Percentiles rank a stretch among this genome's conserved stretches.
phyloP scores from a whole-genome alignment of 495 filamentous ascomycete species.

The Friedmanniomyces endolithicus region DNA sequence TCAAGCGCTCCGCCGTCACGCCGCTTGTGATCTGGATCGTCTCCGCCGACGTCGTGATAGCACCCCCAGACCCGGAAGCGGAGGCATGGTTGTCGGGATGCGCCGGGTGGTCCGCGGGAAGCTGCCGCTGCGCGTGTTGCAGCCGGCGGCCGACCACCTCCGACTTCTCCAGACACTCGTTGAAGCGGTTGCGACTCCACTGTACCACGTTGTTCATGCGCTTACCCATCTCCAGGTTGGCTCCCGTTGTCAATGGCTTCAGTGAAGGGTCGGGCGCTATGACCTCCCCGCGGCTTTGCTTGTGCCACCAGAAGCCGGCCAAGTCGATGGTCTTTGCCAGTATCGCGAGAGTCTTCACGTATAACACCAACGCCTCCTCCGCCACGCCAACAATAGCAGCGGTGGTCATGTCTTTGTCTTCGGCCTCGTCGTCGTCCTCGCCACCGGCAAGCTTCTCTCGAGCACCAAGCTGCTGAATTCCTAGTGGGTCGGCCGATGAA shows the following conservation, averaged over 20 bases:
- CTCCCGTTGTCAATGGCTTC: slow-evolving; percentile 26
- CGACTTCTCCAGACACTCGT: slow-evolving; percentile 90
- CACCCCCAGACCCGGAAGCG: slow-evolving; percentile 33
- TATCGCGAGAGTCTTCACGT: slow-evolving; percentile 82
- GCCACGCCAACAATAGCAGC: slow-evolving; percentile 78
- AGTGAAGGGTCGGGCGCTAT: slow-evolving; percentile 25
- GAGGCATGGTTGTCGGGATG: slow-evolving; percentile 66
- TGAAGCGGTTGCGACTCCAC: slow-evolving; percentile 88
- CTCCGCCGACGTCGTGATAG: slow-evolving; percentile 45
- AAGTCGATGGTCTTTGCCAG: slow-evolving; percentile 95
- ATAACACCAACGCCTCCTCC: slow-evolving; percentile 90
- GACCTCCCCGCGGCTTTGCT: slow-evolving; percentile 51
- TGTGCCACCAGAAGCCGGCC: slow-evolving; percentile 79
- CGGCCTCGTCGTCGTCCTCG: slow-evolving; percentile 25
- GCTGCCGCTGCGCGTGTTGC: slow-evolving; percentile 68
- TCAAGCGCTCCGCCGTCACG: slow-evolving; percentile 86
- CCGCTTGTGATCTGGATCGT: slow-evolving; percentile 57
- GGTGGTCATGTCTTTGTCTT: slow-evolving; percentile 61
- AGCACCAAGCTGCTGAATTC: slow-evolving; percentile 43
- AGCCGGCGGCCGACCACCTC: slow-evolving; percentile 81
- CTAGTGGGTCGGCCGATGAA: slow-evolving; percentile 56
- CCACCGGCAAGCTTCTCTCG: slow-evolving; percentile 30
- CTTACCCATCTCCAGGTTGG: slow-evolving; percentile 20
- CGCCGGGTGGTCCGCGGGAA: slow-evolving; percentile 73
- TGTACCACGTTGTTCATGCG: slow-evolving; percentile 89